A percentile compares a stretch with the other conserved stretches of the same genome.
phyloP scores from a whole-genome alignment of 192 early-diverging fungal genomes.

The Umbelopsis ramanniana region DNA sequence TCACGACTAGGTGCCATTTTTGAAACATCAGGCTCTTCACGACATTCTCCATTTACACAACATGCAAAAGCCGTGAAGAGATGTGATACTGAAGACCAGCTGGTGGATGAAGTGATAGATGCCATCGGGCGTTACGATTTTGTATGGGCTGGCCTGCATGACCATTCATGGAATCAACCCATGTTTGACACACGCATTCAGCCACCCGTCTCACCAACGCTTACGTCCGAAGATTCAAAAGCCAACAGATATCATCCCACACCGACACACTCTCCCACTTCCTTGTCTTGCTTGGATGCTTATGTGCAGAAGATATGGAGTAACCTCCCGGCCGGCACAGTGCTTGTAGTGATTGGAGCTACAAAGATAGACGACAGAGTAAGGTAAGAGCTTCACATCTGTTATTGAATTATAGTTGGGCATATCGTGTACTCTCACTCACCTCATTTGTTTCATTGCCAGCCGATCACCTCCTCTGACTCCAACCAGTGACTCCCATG shows the following conservation, averaged over 20 bases:
- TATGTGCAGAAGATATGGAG: not conserved
- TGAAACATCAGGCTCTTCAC: conserved; percentile 6
- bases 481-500: not conserved
- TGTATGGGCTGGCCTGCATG: not conserved
- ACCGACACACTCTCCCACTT: too few relatives aligned
- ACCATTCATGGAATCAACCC: too few relatives aligned
- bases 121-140: not conserved
- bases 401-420: not conserved
- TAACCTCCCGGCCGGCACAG: not conserved
- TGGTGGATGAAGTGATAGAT: not conserved
- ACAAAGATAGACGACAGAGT: not conserved
- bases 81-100: conserved; percentile 4
- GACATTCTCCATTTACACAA: not conserved
- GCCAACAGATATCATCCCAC: not conserved
- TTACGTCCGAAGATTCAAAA: not conserved
- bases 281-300: not conserved
- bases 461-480: not conserved
- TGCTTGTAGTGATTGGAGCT: conserved; percentile 3
- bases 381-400: not conserved
- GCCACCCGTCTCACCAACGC: not conserved
- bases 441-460: not conserved
- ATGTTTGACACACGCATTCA: not conserved
- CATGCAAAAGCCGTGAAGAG: not conserved
- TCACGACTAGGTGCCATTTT: conserved; percentile 31
- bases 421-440: too few relatives aligned